phyloP scores from a whole-genome alignment of 768 basidiomycete genomes.

The Tulasnella sp. region DNA sequence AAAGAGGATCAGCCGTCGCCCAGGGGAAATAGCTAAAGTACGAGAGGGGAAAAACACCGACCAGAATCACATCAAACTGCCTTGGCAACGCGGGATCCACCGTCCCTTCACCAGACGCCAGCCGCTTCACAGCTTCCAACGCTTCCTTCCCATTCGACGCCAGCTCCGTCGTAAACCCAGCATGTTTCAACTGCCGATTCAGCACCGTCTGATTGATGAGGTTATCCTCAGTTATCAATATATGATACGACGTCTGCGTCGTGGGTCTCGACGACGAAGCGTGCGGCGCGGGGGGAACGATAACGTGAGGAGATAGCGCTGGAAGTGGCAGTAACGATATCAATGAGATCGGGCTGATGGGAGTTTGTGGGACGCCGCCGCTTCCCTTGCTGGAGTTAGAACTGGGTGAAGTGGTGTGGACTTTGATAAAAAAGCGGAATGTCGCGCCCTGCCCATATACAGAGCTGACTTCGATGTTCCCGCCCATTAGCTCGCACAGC shows the following conservation, averaged over 20 bases:
- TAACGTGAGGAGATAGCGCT: too few species aligned
- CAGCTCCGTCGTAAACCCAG: slow-evolving; percentile 19
- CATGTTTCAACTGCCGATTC: slow-evolving; percentile 23
- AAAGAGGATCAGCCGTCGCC: too few species aligned
- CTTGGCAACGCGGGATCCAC: slow-evolving; percentile 1
- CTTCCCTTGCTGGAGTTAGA: background rate
- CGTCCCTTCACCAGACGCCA: slow-evolving; percentile 2
- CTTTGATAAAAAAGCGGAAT: slow-evolving; percentile 31
- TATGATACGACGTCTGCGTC: slow-evolving; percentile 15
- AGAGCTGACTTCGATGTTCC: slow-evolving; percentile 28
- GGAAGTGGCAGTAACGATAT: too few species aligned
- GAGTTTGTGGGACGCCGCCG: background rate
- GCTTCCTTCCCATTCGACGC: slow-evolving; percentile 23
- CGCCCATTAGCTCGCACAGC: slow-evolving; percentile 26
- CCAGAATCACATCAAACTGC: slow-evolving; percentile 21
- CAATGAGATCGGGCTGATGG: too few species aligned
- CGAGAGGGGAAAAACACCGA: too few species aligned
- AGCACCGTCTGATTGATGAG: slow-evolving; percentile 22
- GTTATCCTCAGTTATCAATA: slow-evolving; percentile 24
- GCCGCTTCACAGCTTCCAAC: slow-evolving; percentile 18
- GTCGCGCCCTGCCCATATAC: slow-evolving; percentile 29
- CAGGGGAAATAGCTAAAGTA: too few species aligned
- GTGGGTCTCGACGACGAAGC: background rate
- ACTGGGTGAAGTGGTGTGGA: too few species aligned
- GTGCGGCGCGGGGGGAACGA: too few species aligned